Evolutionary conservation across 2,329 filamentous ascomycete genomes (phyloP).

Genomic region (Cercospora citrullina): DNA sequence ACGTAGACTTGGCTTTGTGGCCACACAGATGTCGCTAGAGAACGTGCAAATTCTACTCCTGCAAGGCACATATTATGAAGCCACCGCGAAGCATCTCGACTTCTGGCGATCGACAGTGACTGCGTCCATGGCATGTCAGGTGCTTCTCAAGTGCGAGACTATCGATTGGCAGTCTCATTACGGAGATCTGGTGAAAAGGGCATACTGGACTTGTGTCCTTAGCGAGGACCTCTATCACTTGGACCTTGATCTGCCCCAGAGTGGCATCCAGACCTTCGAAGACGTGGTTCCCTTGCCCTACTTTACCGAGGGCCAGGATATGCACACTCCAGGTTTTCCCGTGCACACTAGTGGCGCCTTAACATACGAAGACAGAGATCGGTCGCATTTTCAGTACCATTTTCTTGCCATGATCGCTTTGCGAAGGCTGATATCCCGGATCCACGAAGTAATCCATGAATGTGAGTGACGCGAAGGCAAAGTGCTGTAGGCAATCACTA

Average conservation of each 20-base stretch:
- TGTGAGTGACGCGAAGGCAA: constrained; percentile 44
- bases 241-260: constrained; percentile 60
- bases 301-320: constrained; percentile 50
- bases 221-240: constrained; percentile 54
- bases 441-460: constrained; percentile 55
- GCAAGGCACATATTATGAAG: constrained; percentile 44
- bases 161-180: constrained; percentile 51
- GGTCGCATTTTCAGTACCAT: constrained; percentile 58
- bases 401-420: constrained; percentile 62
- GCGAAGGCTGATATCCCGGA: constrained; percentile 54
- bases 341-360: constrained; percentile 40
- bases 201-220: constrained; percentile 60
- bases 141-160: constrained; percentile 53
- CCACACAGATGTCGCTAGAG: constrained; percentile 58
- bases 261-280: constrained; percentile 56
- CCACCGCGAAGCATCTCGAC: constrained; percentile 47
- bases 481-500: constrained; percentile 10
- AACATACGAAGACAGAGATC: constrained; percentile 36
- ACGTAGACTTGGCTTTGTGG: constrained; percentile 58
- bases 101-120: constrained; percentile 60
- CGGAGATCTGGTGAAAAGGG: constrained; percentile 56
- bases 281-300: constrained; percentile 57
- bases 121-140: constrained; percentile 59
- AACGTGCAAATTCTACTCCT: constrained; percentile 61
- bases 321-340: constrained; percentile 3